Evolutionary conservation across 306 rosid species (phyloP), one percentile per base, ranked within the genome.

Genomic region (Biancaea sappan): DNA sequence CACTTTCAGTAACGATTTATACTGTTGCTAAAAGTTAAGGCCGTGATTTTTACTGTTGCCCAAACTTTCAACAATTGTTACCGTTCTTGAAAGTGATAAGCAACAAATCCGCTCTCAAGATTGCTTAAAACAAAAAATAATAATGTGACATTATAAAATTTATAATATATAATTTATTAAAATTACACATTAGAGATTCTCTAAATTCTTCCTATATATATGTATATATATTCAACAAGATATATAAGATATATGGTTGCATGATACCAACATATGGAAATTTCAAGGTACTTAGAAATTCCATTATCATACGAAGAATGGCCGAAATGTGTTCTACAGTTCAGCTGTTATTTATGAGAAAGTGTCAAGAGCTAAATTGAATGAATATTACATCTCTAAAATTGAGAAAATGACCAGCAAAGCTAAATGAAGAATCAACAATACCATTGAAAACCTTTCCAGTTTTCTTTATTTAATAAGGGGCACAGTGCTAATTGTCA

Each of bases 381-480:
- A 71, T 48, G 74, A 82, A 56, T 16, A 69, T 64, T 69, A 50
- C 14, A 77, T 66, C 79, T n/a, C n/a, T n/a, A n/a, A n/a, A n/a
- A n/a, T 54, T 21, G 37, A 68, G 38, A 81, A 15, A 41, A 78
- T 52, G 54, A 72, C 62, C 25, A 66, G 67, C 82, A 66, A 85
- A 41, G 80, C 80, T 47, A 72, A 66, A 78, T 41, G 71, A 84
- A 59, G 78, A 80, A 73, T n/a, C n/a, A n/a, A n/a, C n/a, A 56
- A 81, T 77, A 76, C 81, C 87, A 77, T 78, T 48, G 82, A 86
- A 67, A 75, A 82, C 87, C 87, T 71, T 72, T 61, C 48, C 28
- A 59, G 83, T 66, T 84, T 73, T 62, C 62, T 74, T 91, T 88
- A 88, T 86, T 83, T 80, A 83, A 80, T 72, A 69, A 80, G 64